These are phyloP conservation scores for Fusarium ambrosium DNA, from an alignment of 2,329 filamentous ascomycete genomes.

Conservation along the genomic window DNA sequence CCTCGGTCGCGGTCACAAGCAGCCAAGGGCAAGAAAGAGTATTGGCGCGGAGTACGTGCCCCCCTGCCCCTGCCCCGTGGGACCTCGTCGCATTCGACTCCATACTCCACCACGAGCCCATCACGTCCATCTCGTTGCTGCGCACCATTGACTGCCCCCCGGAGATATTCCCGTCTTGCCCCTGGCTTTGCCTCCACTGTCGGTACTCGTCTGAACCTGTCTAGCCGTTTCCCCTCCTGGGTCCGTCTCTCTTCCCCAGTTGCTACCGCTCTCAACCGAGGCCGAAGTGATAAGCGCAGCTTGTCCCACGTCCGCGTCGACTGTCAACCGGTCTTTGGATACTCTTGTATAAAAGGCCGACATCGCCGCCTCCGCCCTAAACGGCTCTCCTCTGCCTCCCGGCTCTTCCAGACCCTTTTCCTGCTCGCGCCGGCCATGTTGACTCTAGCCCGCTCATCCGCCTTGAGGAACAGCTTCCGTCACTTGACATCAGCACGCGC, in stretches of 20 bases:
- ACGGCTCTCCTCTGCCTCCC: constrained; percentile 10
- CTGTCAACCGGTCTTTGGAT: constrained; percentile 27
- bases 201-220: neutral
- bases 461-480: constrained; percentile 53
- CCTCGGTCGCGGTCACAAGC: constrained; percentile 36
- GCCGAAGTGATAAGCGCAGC: constrained; percentile 33
- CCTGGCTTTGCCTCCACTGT: constrained; percentile 10
- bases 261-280: constrained; percentile 33
- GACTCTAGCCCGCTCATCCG: constrained; percentile 50
- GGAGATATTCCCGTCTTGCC: constrained; percentile 4
- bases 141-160: neutral
- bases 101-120: constrained; percentile 3
- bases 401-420: constrained; percentile 16
- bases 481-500: constrained; percentile 47
- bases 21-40: constrained; percentile 1
- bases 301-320: constrained; percentile 9
- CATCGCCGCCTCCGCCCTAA: constrained; percentile 16
- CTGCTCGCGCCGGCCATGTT: constrained; percentile 51
- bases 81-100: constrained; percentile 1
- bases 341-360: constrained; percentile 33
- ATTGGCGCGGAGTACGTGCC: constrained; percentile 1
- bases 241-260: neutral
- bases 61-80: neutral
- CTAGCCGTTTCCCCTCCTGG: neutral
- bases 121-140: neutral